A percentile compares a stretch with the other conserved stretches of the same genome.
These are phyloP conservation scores for Pseudonectria buxi DNA, from an alignment of 2,329 filamentous ascomycete species.

Conservation along the genomic window DNA sequence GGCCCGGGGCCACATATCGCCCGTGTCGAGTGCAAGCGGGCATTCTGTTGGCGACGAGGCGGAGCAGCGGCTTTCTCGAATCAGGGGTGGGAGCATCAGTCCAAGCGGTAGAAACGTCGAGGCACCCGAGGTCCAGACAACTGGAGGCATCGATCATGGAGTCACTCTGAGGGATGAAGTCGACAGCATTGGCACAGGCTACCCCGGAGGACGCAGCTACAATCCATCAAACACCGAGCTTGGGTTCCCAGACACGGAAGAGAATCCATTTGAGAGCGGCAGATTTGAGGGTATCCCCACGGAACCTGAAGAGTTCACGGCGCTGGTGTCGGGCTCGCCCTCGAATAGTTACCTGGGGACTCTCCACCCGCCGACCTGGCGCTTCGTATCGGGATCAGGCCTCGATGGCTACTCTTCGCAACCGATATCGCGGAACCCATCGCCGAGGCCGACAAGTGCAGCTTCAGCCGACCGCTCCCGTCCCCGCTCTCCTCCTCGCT, in stretches of 20 bases:
- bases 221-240: no score
- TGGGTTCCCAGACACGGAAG: no score
- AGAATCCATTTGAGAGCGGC: no score
- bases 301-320: constrained; percentile 5
- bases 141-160: no score
- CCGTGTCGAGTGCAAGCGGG: constrained; percentile 2
- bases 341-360: constrained; percentile 11
- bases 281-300: neutral
- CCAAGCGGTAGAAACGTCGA: no score
- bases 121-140: no score
- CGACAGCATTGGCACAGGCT: no score
- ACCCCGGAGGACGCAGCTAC: no score
- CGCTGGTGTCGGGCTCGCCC: constrained; percentile 8
- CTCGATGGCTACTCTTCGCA: constrained; percentile 14
- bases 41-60: constrained; percentile 1
- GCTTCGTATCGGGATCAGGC: constrained; percentile 2
- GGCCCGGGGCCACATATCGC: constrained; percentile 10
- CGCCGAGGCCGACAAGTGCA: constrained; percentile 8
- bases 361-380: constrained; percentile 11
- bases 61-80: constrained; percentile 2
- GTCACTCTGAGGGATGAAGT: no score
- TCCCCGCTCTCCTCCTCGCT: neutral
- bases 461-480: neutral
- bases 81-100: neutral
- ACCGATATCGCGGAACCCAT: constrained; percentile 13